These are phyloP conservation scores for Pichia ethanolica DNA, from an alignment of 805 yeast genomes.

Conservation along the genomic window DNA sequence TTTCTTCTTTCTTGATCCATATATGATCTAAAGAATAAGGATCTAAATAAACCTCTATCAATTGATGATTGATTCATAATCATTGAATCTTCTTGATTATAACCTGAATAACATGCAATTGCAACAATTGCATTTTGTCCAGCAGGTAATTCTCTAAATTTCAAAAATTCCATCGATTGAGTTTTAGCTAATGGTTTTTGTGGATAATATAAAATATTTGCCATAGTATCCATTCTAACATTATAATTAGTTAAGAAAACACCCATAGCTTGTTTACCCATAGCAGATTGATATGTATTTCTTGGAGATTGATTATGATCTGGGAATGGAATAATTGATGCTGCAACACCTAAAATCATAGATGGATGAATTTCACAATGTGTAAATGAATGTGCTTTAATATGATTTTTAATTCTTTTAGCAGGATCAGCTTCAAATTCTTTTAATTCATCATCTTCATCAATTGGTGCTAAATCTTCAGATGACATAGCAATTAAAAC, in stretches of 20 bases:
- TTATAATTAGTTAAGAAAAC: conserved; percentile 91
- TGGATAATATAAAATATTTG: conserved; percentile 93
- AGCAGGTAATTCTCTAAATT: conserved; percentile 96
- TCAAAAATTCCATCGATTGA: conserved; percentile 93
- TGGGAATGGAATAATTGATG: conserved; percentile 98
- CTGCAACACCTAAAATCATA: conserved; percentile 98
- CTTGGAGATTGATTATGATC: conserved; percentile 99
- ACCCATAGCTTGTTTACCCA: conserved; percentile 99
- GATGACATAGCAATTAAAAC: conserved; percentile 98
- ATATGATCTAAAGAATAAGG: conserved; percentile 91
- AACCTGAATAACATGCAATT: conserved; percentile 95
- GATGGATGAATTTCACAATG: conserved; percentile 99
- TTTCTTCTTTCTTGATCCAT: conserved; percentile 98
- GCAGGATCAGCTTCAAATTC: conserved; percentile 58
- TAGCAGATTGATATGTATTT: conserved; percentile 98
- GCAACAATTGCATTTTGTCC: conserved; percentile 99
- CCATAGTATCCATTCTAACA: conserved; percentile 99
- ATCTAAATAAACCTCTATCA: conserved; percentile 93
- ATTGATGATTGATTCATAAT: conserved; percentile 98
- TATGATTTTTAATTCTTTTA: conserved; percentile 66
- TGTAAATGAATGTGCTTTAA: conserved; percentile 69
- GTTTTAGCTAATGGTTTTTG: conserved; percentile 98
- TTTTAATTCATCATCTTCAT: conserved; percentile 33
- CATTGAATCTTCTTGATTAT: conserved; percentile 99
- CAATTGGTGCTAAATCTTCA: conserved; percentile 75